Evolutionary conservation across 2,329 filamentous ascomycete species (phyloP), one percentile per base, ranked within the genome.

Genomic region (Bipolaris victoriae): DNA sequence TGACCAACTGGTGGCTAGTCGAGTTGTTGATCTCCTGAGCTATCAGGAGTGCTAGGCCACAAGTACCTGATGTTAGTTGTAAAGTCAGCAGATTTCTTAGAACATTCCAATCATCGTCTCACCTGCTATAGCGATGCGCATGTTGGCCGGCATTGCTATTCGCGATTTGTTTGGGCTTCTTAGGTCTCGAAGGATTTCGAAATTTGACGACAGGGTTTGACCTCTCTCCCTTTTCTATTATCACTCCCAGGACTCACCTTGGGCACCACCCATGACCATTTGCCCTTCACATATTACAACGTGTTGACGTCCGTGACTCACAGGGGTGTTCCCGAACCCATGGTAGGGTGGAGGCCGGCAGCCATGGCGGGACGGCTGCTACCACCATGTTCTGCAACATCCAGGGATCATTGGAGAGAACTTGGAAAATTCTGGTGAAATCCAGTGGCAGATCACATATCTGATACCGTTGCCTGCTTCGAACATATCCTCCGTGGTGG

Each of bases 1-100:
- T 82, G 50, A 92, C 81, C 43, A 91, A 82, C 49, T 87, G 84
- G 73, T 92, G 87, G 45, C 84, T 85, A 35, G 85, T 89, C 50
- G 85, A 81, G 24, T 79, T 76, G 29, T 84, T 82, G 31, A 92
- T 81, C 67, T 85, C 82, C 55, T 84, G 81, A 15, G 82, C 84
- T 58, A 88, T 82, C 33, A 83, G 77, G 58, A 83, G 80, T 52
- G 85, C 85, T 52, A 89, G 77, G 50, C 84, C 84, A 61, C 85
- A 84, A 49, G 83, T 86, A 40, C 86, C 86, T 60, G 20, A 6
- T 40, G 33, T 47, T 37, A 13, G 13, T 46, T 26, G 20, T 9
- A 9, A 16, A 1, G 26, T 47, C 35, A 45, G 48, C 20, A 10
- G 3, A 5, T 50, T 15, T 49, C 22, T 20, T 15, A 24, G 18